phyloP scores from a whole-genome alignment of 371 early-diverging fungal genomes.

The Smittium mucronatum region DNA sequence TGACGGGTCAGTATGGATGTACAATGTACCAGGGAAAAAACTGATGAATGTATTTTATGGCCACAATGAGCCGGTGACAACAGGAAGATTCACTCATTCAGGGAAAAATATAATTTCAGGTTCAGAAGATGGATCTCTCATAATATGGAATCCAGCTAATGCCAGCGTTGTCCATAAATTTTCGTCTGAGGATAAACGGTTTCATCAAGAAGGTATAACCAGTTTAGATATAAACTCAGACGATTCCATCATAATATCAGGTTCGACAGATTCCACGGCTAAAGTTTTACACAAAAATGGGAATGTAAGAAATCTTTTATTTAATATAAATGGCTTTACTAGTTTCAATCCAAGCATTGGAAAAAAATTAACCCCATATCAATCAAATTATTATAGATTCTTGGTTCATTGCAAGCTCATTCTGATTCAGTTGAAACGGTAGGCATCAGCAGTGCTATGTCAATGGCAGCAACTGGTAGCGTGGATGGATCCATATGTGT shows the following conservation, averaged over 20 bases:
- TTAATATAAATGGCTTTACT: too few relatives aligned
- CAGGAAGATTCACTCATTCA: slow-evolving; percentile 79
- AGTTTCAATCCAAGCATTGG: too few relatives aligned
- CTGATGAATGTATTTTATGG: slow-evolving; percentile 90
- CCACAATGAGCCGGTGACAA: slow-evolving; percentile 69
- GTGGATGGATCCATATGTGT: slow-evolving; percentile 89
- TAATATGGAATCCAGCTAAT: slow-evolving; percentile 88
- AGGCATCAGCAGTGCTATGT: slow-evolving; percentile 62
- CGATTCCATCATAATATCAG: slow-evolving; percentile 62
- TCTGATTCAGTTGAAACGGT: slow-evolving; percentile 82
- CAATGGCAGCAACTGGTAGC: slow-evolving; percentile 78
- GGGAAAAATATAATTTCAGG: slow-evolving; percentile 79
- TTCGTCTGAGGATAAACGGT: slow-evolving; percentile 65
- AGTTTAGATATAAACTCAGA: slow-evolving; percentile 60
- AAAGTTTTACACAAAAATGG: slow-evolving; percentile 40
- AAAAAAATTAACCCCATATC: too few relatives aligned
- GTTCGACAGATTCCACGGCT: slow-evolving; percentile 66
- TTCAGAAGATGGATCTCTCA: slow-evolving; percentile 69
- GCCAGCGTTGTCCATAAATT: slow-evolving; percentile 46
- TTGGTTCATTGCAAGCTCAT: slow-evolving; percentile 40
- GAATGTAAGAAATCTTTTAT: too few relatives aligned
- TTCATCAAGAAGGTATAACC: slow-evolving; percentile 73
- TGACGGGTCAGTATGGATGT: slow-evolving; percentile 93
- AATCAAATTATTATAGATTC: slow-evolving; percentile 14
- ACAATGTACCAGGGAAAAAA: slow-evolving; percentile 70